Conservation (phyloP, 169 alveolate species). For the Cryptosporidium baileyi region DNA sequence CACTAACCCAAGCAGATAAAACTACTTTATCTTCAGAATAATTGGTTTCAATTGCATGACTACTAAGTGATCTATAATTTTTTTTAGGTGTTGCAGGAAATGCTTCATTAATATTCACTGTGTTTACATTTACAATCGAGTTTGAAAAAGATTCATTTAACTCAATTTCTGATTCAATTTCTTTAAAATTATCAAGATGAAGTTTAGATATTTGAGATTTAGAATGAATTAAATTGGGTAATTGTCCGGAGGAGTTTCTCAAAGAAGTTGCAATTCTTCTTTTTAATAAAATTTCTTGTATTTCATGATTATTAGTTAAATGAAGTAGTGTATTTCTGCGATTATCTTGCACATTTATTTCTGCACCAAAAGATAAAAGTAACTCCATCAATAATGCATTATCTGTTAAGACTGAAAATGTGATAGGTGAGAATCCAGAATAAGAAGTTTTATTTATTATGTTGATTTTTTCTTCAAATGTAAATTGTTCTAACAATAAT, state of each 20-base stretch:
- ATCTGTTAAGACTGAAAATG: slow-evolving; percentile 3
- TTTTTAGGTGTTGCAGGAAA: slow-evolving; percentile 3
- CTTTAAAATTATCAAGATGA: neutral
- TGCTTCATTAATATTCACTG: neutral
- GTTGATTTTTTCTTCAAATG: slow-evolving; percentile 1
- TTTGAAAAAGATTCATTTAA: neutral
- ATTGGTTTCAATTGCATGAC: neutral
- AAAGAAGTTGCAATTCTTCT: neutral
- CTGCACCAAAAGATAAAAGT: slow-evolving; percentile 37
- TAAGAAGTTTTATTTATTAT: neutral
- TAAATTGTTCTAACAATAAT: slow-evolving; percentile 7
- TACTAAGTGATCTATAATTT: neutral
- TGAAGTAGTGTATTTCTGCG: slow-evolving; percentile 64
- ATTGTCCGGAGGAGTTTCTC: slow-evolving; percentile 55
- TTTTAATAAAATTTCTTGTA: slow-evolving; percentile 32
- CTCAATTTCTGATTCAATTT: neutral
- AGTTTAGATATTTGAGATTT: neutral
- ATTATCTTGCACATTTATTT: slow-evolving; percentile 19
- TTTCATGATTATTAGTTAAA: neutral
- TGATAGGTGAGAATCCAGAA: slow-evolving; percentile 42
- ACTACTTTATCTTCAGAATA: slow-evolving; percentile 8
- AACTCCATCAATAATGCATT: slow-evolving; percentile 6
- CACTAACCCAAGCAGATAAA: slow-evolving; percentile 34
- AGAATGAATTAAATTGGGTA: slow-evolving; percentile 1
- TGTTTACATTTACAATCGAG: neutral